These are phyloP conservation scores for Corynespora cassiicola DNA, from an alignment of 2,329 filamentous ascomycete genomes.

Conservation along the genomic window DNA sequence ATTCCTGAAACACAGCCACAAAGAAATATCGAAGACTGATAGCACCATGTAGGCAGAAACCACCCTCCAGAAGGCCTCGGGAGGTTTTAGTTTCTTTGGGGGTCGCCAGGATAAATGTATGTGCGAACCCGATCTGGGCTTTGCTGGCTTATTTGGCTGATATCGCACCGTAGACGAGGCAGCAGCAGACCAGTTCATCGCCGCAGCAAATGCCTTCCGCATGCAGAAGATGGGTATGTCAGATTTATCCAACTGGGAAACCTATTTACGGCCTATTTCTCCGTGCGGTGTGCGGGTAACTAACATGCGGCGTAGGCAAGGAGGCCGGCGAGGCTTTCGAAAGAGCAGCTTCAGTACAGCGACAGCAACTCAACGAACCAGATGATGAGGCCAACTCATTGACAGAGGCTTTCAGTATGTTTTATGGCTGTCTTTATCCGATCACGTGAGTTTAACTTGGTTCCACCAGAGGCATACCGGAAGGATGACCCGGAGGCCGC, in stretches of 20 bases:
- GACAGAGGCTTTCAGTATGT: conserved; percentile 80
- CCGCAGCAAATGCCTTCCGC: conserved; percentile 91
- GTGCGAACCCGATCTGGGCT: too few relatives aligned
- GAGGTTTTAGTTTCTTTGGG: conserved; percentile 90
- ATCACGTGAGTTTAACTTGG: conserved; percentile 21
- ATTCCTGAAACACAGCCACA: conserved; percentile 36
- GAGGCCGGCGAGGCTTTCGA: conserved; percentile 90
- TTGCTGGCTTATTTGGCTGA: too few relatives aligned
- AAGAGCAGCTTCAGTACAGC: conserved; percentile 80
- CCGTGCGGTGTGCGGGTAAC: conserved; percentile 3
- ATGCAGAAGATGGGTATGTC: conserved; percentile 80
- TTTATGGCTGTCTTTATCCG: not conserved
- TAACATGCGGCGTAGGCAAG: conserved; percentile 63
- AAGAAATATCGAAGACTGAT: conserved; percentile 32
- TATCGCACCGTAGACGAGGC: conserved; percentile 63
- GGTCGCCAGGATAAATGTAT: conserved; percentile 80
- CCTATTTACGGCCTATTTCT: not conserved
- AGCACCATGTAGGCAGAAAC: conserved; percentile 77
- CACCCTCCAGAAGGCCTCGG: conserved; percentile 72
- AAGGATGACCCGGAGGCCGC: conserved; percentile 85
- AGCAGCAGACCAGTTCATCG: conserved; percentile 84
- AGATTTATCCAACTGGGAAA: not conserved
- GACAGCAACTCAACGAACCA: conserved; percentile 82
- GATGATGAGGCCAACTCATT: conserved; percentile 90
- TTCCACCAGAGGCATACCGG: conserved; percentile 74